Base-by-base conservation (phyloP, 2,329 filamentous ascomycete genomes). In the Teratosphaeria zuluensis region DNA sequence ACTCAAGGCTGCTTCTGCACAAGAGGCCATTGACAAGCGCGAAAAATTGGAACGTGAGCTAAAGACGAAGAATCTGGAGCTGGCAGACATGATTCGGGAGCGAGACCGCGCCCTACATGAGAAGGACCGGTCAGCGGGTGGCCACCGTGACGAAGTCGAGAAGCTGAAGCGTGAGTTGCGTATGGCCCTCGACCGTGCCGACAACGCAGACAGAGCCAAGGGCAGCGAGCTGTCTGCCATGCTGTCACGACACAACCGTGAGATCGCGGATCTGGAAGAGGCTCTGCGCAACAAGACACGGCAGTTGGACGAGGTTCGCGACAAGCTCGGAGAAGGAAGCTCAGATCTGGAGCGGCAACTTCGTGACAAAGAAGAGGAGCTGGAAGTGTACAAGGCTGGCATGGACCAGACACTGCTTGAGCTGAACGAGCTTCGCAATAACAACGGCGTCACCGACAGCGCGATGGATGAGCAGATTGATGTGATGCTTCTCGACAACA, bases 41-140 rank as follows among this genome's bases (percentile, higher is more conserved):
- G 94, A 99, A 77, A 96, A 95, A 78, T 81, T 99, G 56, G 91
- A 97, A 77, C 88, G 92, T 35, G 94, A 99, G 76, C 88, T 99
- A 73, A 99, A 99, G 83, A 96, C 92, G 32, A 99, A 99, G 83
- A 99, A 99, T 71, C 79, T 99, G n/a, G 94, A 99, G 74, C 77
- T 99, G 62, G 94, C 94, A 33, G 91, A 97, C 73, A 97, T 99
- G 94, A 99, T 99, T 64, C 85, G 94, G 51, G 94, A 99, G 77
- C 84, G 94, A 66, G 94, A 99, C 70, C 85, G 94, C 63, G 94
- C 94, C 32, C 76, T 96, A 56, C 90, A 97, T 70, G 94, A 99
- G 63, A 90, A 92, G 73, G 94, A 99, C 71, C 85, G 94, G 58
- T 77, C 87, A n/a, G 84, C 80, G 56, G 94, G 94, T 33, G 88